Conservation (phyloP, 1,139 yeast species). For the Diutina ranongensis region DNA sequence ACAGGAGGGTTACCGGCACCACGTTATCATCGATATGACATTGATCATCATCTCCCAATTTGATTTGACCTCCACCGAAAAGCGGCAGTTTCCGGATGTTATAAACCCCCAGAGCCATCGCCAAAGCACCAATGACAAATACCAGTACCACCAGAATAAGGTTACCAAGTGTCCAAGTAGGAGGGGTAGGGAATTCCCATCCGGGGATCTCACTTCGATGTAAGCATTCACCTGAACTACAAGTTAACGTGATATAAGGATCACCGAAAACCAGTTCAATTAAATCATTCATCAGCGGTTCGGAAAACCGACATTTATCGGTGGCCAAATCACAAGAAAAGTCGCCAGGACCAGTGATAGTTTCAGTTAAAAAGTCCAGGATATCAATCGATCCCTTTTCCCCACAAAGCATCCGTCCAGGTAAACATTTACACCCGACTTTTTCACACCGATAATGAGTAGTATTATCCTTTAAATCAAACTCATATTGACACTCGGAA, state of each 20-base stretch:
- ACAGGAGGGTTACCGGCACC: conserved; percentile 68
- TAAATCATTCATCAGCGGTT: conserved; percentile 92
- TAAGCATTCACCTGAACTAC: conserved; percentile 82
- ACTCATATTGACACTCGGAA: conserved; percentile 54
- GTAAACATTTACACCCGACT: conserved; percentile 76
- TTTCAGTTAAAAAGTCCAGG: conserved; percentile 81
- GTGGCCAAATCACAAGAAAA: conserved; percentile 63
- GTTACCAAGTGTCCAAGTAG: conserved; percentile 36
- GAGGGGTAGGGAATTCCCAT: conserved; percentile 55
- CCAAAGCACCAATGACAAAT: conserved; percentile 25
- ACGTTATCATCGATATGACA: conserved; percentile 38
- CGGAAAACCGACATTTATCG: conserved; percentile 66
- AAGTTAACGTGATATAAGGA: conserved; percentile 67
- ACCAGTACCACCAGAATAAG: conserved; percentile 41
- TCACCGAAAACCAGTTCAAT: conserved; percentile 90
- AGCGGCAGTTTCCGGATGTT: conserved; percentile 55
- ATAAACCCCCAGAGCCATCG: conserved; percentile 33
- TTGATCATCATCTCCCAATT: conserved; percentile 21
- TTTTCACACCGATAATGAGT: conserved; percentile 72
- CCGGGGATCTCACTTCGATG: conserved; percentile 93
- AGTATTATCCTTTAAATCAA: conserved; percentile 49
- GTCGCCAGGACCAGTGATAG: conserved; percentile 89
- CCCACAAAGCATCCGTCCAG: conserved; percentile 91
- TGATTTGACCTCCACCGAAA: conserved; percentile 26
- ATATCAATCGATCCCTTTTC: conserved; percentile 89